These are phyloP conservation scores for Rubia yunnanensis DNA, from an alignment of 257 asterid genomes.

Conservation along the genomic window DNA sequence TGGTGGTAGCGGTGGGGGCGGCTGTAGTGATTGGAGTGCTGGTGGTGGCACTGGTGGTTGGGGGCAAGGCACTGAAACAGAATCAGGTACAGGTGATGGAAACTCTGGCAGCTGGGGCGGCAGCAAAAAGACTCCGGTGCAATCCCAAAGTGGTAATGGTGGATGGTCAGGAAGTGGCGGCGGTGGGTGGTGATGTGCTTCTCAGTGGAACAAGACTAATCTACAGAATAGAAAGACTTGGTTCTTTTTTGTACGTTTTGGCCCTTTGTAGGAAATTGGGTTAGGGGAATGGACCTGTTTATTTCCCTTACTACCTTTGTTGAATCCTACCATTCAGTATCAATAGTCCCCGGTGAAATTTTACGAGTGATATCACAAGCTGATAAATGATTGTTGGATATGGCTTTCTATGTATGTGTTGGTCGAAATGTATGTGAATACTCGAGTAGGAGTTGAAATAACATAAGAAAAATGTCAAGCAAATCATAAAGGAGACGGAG, in stretches of 20 bases:
- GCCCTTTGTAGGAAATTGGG: background rate
- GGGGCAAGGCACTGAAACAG: constrained; percentile 20
- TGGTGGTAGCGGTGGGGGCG: constrained; percentile 25
- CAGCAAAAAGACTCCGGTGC: constrained; percentile 28
- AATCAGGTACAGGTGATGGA: constrained; percentile 21
- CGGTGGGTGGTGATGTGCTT: constrained; percentile 4
- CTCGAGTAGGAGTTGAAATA: too few relatives aligned
- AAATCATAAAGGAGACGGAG: too few relatives aligned
- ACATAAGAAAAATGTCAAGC: too few relatives aligned
- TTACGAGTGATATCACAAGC: background rate
- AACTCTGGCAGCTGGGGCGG: constrained; percentile 50
- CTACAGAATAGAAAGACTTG: background rate
- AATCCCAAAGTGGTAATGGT: constrained; percentile 23
- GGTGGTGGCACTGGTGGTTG: constrained; percentile 17
- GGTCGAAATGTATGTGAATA: too few relatives aligned
- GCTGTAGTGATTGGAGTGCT: constrained; percentile 14
- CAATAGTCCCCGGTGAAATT: background rate
- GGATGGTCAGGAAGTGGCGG: constrained; percentile 22
- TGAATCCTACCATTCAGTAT: background rate
- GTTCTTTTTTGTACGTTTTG: background rate
- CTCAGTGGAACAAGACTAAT: background rate
- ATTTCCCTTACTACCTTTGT: background rate
- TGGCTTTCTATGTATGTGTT: too few relatives aligned
- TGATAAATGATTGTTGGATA: too few relatives aligned
- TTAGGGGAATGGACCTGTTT: background rate